Base-by-base conservation (phyloP, 1,284 basidiomycete species). In the Afroboletus lepidellus region DNA sequence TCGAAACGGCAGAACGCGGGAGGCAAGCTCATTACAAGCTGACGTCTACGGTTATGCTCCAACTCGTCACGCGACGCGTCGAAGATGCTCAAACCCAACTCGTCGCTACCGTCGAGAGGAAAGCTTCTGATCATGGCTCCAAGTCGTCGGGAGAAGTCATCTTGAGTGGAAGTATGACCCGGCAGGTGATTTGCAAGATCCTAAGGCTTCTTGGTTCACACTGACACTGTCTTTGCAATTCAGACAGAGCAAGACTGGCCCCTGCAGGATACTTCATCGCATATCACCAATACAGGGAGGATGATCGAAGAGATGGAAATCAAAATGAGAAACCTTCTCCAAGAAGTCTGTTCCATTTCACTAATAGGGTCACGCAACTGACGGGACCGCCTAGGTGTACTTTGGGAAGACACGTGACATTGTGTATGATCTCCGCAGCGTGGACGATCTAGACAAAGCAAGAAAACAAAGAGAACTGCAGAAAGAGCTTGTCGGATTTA, bases 301-400 rank as follows among this genome's bases (percentile, higher is more conserved):
- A 89, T 98, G 84, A 87, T 99, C 60, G 97, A 99, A 72, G 96
- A 98, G 60, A 95, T 96, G 90, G 97, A 99, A 74, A 92, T 94
- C 69, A 98, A 98, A 77, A 95, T 98, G 89, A 85, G 97, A 43
- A 98, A 97, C 70, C 78, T 94, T 54, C 78, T 99, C 42, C 92
- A 96, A 66, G 93, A 97, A 74, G 85, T 81, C 55, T 29, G 74
- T 51, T 24, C 43, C 27, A 50, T 56, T 60, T 32, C 18, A 23
- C 37, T 50, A 7, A 52, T 36, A 33, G 24, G 49, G 49, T 23
- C 2, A 48, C 16, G 27, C 23, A 12, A 5, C 45, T 62, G 50
- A 56, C 46, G 16, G n/a, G 36, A 41, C 29, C 50, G 47, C 41
- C 12, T 6, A 87, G 85, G 96, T 99, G 16, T 98, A 98, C 75